Evolutionary conservation across 2,329 filamentous ascomycete genomes (phyloP), one percentile per base, ranked within the genome.

Genomic region (Fusarium robinianum): DNA sequence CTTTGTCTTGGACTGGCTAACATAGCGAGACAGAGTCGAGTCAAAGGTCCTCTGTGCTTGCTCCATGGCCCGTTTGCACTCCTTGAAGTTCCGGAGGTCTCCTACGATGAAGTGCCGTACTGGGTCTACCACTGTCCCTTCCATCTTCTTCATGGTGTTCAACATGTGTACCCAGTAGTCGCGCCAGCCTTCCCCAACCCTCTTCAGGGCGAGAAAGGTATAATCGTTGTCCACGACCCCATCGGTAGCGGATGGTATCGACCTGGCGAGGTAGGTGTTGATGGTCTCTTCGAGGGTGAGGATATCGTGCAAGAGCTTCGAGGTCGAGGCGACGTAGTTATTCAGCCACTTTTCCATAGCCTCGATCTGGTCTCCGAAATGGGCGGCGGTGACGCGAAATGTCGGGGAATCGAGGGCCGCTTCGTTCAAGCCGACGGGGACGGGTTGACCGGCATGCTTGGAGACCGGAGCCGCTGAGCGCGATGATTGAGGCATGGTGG

Each of bases 381-480:
- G 90, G 32, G 87, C 73, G 27, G 89, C 82, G 15, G 88, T 88
- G 32, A 91, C 89, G 55, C 94, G 89, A 68, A 97, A 97, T 23
- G 91, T 95, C 17, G 94, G 94, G 25, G 91, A 96, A 71, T 99
- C 94, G 72, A 97, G 87, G 14, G 90, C 88, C 36, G 94, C 94
- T 79, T 99, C 94, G 72, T 92, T 94, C 59, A 97, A 79, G 49
- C 85, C 84, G 23, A 97, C 91, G 30, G 94, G 90, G 45, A 82
- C 75, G 51, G 53, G 51, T 49, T 51, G 53, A 56, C 46, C 57
- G 37, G 58, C 42, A 24, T 57, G 46, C 51, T 44, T 47, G 29
- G 55, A 41, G 24, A 30, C 45, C 34, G 55, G 50, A 27, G 52
- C 46, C 47, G 62, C 62, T 41, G 47, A 52, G 42, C 32, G 32